These are phyloP conservation scores for Geopyxis carbonaria DNA, from an alignment of 495 filamentous ascomycete species.

Conservation along the genomic window DNA sequence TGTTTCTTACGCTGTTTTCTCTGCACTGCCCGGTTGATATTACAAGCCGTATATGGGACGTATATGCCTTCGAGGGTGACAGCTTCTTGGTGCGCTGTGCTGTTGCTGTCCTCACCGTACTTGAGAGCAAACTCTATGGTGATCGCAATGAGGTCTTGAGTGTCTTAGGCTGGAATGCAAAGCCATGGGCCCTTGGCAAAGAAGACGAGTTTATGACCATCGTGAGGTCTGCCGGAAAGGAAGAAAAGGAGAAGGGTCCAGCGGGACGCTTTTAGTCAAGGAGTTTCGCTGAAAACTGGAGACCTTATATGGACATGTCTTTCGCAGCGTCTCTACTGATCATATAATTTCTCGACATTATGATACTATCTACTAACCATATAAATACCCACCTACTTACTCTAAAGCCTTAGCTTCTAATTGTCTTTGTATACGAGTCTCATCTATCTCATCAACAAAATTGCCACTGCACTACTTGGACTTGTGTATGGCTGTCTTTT, in stretches of 20 bases:
- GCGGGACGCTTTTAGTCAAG: too few species aligned
- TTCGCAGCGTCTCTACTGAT: too few species aligned
- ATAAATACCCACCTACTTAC: too few species aligned
- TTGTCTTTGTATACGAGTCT: too few species aligned
- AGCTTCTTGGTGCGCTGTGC: constrained; percentile 58
- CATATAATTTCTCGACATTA: too few species aligned
- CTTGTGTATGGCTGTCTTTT: too few species aligned
- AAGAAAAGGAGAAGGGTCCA: constrained; percentile 26
- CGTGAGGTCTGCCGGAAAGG: constrained; percentile 56
- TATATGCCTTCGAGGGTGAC: constrained; percentile 89
- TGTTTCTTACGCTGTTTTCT: constrained; percentile 40
- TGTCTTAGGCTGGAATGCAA: constrained; percentile 37
- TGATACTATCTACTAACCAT: too few species aligned
- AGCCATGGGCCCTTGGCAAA: constrained; percentile 29
- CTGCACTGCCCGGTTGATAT: constrained; percentile 47
- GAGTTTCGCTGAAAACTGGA: too few species aligned
- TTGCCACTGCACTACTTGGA: too few species aligned
- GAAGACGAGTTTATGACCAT: constrained; percentile 54
- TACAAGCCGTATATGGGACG: constrained; percentile 71
- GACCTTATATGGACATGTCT: too few species aligned
- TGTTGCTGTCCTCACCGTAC: constrained; percentile 41
- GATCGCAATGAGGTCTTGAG: constrained; percentile 35
- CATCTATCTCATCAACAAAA: too few species aligned
- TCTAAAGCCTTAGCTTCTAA: too few species aligned
- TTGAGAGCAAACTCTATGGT: constrained; percentile 48